These are phyloP conservation scores for Colletotrichum sp. DNA, from an alignment of 2,329 filamentous ascomycete genomes.

Conservation along the genomic window DNA sequence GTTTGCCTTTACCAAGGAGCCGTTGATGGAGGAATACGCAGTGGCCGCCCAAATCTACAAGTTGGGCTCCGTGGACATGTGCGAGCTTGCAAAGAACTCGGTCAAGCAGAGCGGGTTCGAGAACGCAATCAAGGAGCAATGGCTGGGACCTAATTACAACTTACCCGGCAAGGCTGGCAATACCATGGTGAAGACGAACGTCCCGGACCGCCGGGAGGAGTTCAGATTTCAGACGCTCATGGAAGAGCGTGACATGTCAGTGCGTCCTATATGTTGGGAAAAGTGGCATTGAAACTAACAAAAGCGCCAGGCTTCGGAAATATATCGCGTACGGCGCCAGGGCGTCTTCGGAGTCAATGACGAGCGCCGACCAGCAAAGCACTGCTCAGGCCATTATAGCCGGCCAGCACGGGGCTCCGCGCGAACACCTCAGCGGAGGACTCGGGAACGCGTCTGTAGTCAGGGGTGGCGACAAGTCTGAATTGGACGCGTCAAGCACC, in stretches of 20 bases:
- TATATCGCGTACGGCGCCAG: constrained; percentile 11
- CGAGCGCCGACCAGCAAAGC: constrained; percentile 1
- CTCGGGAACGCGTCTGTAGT: background rate
- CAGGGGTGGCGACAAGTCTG: background rate
- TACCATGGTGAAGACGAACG: constrained; percentile 93
- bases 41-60: constrained; percentile 99
- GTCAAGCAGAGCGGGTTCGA: constrained; percentile 96
- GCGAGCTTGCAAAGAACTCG: constrained; percentile 94
- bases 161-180: constrained; percentile 84
- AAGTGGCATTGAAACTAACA: background rate
- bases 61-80: constrained; percentile 96
- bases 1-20: constrained; percentile 98
- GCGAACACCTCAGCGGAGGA: background rate
- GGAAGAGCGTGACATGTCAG: constrained; percentile 85
- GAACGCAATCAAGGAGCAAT: constrained; percentile 84
- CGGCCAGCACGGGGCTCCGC: background rate
- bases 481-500: background rate
- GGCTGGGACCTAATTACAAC: constrained; percentile 82
- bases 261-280: constrained; percentile 22
- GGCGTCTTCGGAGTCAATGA: background rate
- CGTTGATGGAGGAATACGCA: constrained; percentile 96
- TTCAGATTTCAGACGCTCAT: constrained; percentile 86
- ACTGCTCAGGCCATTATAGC: constrained; percentile 3
- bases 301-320: constrained; percentile 2
- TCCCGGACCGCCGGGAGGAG: constrained; percentile 89